phyloP scores from a whole-genome alignment of 2,329 filamentous ascomycete genomes.

The Didymella pinodella region DNA sequence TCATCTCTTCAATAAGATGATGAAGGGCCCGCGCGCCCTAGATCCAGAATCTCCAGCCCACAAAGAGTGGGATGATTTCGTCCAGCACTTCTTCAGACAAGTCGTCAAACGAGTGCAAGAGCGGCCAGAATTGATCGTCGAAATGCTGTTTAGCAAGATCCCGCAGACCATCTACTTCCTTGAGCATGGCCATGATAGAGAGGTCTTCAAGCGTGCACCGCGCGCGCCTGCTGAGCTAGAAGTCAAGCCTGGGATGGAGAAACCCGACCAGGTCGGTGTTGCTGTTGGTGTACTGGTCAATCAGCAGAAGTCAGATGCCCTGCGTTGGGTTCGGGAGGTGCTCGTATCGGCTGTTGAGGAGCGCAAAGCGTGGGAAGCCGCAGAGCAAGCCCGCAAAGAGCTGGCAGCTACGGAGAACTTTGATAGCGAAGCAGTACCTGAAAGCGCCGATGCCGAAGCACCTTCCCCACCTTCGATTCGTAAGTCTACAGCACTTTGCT shows the following conservation, averaged over 20 bases:
- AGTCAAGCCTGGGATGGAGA: conserved; percentile 75
- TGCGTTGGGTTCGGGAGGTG: conserved; percentile 83
- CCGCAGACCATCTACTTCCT: conserved; percentile 83
- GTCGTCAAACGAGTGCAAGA: conserved; percentile 86
- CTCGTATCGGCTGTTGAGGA: conserved; percentile 74
- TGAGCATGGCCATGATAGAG: conserved; percentile 88
- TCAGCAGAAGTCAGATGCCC: conserved; percentile 75
- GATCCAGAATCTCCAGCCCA: conserved; percentile 71
- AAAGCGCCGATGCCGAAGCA: conserved; percentile 46
- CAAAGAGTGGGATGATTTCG: conserved; percentile 90
- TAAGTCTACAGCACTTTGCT: conserved; percentile 27
- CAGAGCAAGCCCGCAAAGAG: conserved; percentile 67
- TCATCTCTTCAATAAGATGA: conserved; percentile 85
- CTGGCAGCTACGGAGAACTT: conserved; percentile 45
- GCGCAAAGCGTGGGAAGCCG: conserved; percentile 78
- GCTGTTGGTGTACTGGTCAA: conserved; percentile 82
- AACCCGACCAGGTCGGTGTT: conserved; percentile 75
- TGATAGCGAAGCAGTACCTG: conserved; percentile 37
- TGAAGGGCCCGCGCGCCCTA: conserved; percentile 84
- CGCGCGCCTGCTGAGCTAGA: conserved; percentile 82
- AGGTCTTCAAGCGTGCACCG: conserved; percentile 69
- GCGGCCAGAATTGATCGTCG: conserved; percentile 83
- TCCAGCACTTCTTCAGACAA: conserved; percentile 81
- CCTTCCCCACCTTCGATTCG: conserved; percentile 56
- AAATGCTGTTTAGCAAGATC: conserved; percentile 95